These are phyloP conservation scores for Saccharomyces paradoxus DNA, from an alignment of 805 yeast genomes.

Conservation along the genomic window DNA sequence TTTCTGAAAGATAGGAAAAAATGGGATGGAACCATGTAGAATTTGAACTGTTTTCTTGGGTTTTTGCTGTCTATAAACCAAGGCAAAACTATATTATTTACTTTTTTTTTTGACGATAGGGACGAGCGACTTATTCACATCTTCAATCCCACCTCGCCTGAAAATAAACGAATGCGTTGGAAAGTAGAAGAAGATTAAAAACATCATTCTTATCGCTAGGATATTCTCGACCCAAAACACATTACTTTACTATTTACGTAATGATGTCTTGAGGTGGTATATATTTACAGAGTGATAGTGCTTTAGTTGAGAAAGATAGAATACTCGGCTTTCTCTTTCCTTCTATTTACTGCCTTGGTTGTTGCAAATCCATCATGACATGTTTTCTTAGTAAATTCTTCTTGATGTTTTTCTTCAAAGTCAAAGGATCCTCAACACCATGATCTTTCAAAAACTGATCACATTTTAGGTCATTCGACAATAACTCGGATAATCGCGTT, in stretches of 20 bases:
- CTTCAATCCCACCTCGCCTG: neutral
- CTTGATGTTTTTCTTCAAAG: conserved; percentile 43
- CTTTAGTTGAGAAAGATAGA: no score
- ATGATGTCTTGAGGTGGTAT: neutral
- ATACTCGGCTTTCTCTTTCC: neutral
- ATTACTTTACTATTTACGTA: neutral
- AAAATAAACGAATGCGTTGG: neutral
- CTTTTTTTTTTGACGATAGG: neutral
- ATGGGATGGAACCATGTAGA: neutral
- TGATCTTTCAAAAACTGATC: conserved; percentile 29
- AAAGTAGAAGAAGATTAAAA: neutral
- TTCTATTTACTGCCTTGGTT: neutral
- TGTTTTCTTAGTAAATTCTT: conserved; percentile 70
- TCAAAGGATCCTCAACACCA: conserved; percentile 31
- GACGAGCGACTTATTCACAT: neutral
- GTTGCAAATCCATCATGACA: conserved; percentile 26
- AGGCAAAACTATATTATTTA: neutral
- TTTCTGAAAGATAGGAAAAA: neutral
- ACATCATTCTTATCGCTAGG: neutral
- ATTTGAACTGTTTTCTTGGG: no score
- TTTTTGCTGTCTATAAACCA: neutral
- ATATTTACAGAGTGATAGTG: neutral
- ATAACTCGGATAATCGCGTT: conserved; percentile 30
- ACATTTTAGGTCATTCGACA: conserved; percentile 32
- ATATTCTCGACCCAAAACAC: neutral